These are phyloP conservation scores for Diaporthe caulivora DNA, from an alignment of 2,329 filamentous ascomycete genomes.

Conservation along the genomic window DNA sequence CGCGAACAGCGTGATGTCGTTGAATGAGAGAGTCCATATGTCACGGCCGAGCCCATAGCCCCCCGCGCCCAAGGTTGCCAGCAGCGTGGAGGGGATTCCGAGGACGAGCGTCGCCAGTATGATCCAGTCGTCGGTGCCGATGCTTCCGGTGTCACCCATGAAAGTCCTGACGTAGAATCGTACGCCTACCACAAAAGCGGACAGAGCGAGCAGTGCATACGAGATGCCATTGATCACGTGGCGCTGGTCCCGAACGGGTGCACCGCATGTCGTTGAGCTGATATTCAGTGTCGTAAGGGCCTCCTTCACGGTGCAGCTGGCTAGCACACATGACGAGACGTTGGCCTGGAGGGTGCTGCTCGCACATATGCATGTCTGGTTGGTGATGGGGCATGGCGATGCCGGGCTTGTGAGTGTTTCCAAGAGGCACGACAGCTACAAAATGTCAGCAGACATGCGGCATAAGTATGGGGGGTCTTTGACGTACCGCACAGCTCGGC, in stretches of 20 bases:
- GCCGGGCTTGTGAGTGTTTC: slow-evolving; percentile 1
- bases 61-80: slow-evolving; percentile 31
- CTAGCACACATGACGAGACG: slow-evolving; percentile 18
- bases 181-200: slow-evolving; percentile 11
- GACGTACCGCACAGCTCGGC: slow-evolving; percentile 14
- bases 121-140: slow-evolving; percentile 41
- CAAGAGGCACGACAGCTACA: slow-evolving; percentile 1
- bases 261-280: slow-evolving; percentile 12
- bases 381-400: slow-evolving; percentile 26
- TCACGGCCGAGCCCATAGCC: slow-evolving; percentile 45
- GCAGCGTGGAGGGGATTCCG: slow-evolving; percentile 38
- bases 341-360: neutral
- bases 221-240: neutral
- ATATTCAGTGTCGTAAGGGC: slow-evolving; percentile 13
- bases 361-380: slow-evolving; percentile 36
- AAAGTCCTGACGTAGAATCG: slow-evolving; percentile 40
- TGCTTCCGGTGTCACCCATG: slow-evolving; percentile 19
- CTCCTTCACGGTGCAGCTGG: slow-evolving; percentile 34
- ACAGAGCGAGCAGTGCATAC: slow-evolving; percentile 27
- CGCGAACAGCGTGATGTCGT: slow-evolving; percentile 45
- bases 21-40: slow-evolving; percentile 45
- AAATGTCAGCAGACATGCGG: neutral
- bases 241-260: neutral
- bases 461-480: no score
- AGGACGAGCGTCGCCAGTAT: slow-evolving; percentile 37